Conservation (phyloP, 2,329 filamentous ascomycete species). For the Byssoonygena ceratinophila region DNA sequence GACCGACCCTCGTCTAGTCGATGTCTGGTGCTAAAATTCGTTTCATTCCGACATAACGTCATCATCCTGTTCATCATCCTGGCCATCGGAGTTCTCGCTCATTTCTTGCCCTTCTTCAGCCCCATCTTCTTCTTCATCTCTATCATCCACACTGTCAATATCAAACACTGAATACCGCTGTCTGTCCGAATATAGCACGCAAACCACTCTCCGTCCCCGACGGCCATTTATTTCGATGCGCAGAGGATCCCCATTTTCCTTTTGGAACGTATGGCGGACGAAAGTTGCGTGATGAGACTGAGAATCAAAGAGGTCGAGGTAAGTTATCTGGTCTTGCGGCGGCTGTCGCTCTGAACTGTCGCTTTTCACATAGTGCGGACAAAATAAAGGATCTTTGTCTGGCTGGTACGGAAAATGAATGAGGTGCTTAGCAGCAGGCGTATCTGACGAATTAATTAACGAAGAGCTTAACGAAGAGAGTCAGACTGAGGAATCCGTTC, state of each 20-base stretch:
- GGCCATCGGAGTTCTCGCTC: not conserved
- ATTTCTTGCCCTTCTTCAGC: not conserved
- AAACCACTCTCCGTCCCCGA: constrained; percentile 42
- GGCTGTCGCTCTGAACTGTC: not conserved
- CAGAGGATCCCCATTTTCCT: constrained; percentile 39
- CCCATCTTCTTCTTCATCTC: constrained; percentile 14
- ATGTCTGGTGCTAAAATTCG: too few species aligned
- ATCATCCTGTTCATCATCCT: not conserved
- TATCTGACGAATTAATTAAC: constrained; percentile 13
- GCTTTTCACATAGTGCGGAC: not conserved
- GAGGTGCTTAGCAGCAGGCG: constrained; percentile 23
- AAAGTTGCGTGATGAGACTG: constrained; percentile 17
- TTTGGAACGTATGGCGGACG: constrained; percentile 40
- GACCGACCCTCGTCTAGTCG: too few species aligned
- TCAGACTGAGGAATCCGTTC: not conserved
- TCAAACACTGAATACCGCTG: constrained; percentile 48
- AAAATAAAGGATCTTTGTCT: constrained; percentile 8
- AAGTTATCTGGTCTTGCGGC: constrained; percentile 8
- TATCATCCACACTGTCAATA: constrained; percentile 37
- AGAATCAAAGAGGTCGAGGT: constrained; percentile 16
- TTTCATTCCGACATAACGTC: not conserved
- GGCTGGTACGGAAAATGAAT: constrained; percentile 26
- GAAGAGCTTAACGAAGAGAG: too few species aligned
- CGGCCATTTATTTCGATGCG: constrained; percentile 47
- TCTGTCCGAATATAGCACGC: constrained; percentile 45